Percentiles rank a stretch among this genome's conserved stretches.
Conservation (phyloP, 1,284 basidiomycete genomes). For the Trichosporon sp. region DNA sequence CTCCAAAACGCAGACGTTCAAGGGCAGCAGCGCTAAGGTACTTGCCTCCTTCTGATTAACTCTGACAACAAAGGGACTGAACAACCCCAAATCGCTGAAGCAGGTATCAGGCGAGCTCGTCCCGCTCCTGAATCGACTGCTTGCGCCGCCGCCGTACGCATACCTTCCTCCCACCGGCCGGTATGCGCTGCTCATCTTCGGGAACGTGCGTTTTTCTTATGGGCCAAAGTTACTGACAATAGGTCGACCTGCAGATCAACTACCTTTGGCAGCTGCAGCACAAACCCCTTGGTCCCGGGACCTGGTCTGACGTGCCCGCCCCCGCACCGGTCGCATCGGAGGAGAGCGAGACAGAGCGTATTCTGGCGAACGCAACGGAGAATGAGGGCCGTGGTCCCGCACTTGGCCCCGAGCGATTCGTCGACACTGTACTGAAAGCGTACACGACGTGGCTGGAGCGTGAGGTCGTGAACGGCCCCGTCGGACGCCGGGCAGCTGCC, state of each 20-base stretch:
- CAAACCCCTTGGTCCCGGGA: constrained; percentile 41
- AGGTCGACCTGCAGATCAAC: constrained; percentile 56
- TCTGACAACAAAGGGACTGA: constrained; percentile 42
- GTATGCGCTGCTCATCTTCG: constrained; percentile 49
- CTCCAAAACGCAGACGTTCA: constrained; percentile 46
- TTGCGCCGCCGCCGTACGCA: constrained; percentile 48
- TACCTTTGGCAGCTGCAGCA: constrained; percentile 53
- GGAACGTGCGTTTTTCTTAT: constrained; percentile 41
- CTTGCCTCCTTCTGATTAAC: not conserved
- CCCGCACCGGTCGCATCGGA: not conserved
- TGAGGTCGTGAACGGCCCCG: constrained; percentile 50
- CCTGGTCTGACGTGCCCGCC: constrained; percentile 30
- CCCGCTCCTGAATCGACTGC: constrained; percentile 41
- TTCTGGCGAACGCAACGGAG: constrained; percentile 48
- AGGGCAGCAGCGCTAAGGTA: constrained; percentile 54
- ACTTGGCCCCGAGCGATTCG: constrained; percentile 48
- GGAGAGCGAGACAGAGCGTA: constrained; percentile 23
- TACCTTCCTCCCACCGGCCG: constrained; percentile 42
- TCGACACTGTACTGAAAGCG: constrained; percentile 40
- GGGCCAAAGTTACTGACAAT: constrained; percentile 1
- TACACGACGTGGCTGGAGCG: constrained; percentile 48
- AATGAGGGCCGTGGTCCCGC: constrained; percentile 45
- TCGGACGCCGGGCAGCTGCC: constrained; percentile 36
- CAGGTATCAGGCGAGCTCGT: constrained; percentile 48
- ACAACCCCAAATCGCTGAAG: constrained; percentile 54